phyloP scores from a whole-genome alignment of 1,284 basidiomycete species.

The Neolentinus lepideus region DNA sequence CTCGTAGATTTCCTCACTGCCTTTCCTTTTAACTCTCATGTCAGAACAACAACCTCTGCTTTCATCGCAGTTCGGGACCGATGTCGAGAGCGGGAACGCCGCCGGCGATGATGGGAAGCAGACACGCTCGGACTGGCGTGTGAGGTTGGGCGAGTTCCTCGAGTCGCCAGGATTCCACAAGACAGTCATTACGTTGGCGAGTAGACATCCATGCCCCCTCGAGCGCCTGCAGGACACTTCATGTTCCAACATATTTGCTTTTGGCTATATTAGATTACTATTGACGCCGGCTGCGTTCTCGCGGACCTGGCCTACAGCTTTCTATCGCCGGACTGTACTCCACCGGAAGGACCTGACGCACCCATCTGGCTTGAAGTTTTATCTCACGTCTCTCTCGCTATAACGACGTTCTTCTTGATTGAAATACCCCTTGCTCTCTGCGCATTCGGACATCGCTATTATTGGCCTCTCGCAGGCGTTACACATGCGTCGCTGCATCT shows the following conservation, averaged over 20 bases:
- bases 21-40: conserved; percentile 14
- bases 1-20: background rate
- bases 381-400: conserved; percentile 53
- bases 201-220: conserved; percentile 15
- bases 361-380: conserved; percentile 60
- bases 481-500: conserved; percentile 55
- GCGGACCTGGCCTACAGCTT: conserved; percentile 64
- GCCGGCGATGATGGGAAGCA: conserved; percentile 7
- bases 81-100: conserved; percentile 13
- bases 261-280: conserved; percentile 39
- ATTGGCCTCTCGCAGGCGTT: conserved; percentile 1
- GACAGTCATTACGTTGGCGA: conserved; percentile 53
- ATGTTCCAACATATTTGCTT: conserved; percentile 6
- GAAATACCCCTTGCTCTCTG: conserved; percentile 69
- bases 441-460: conserved; percentile 35
- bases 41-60: conserved; percentile 55
- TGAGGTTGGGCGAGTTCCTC: conserved; percentile 37
- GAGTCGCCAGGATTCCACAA: conserved; percentile 50
- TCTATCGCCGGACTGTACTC: conserved; percentile 43
- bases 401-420: conserved; percentile 64
- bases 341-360: conserved; percentile 33
- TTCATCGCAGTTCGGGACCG: conserved; percentile 19
- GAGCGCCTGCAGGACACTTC: conserved; percentile 5
- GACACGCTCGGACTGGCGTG: conserved; percentile 22
- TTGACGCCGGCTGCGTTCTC: conserved; percentile 62